phyloP scores from a whole-genome alignment of 352 stramenopile genomes.

The Phytopythium helicoides region DNA sequence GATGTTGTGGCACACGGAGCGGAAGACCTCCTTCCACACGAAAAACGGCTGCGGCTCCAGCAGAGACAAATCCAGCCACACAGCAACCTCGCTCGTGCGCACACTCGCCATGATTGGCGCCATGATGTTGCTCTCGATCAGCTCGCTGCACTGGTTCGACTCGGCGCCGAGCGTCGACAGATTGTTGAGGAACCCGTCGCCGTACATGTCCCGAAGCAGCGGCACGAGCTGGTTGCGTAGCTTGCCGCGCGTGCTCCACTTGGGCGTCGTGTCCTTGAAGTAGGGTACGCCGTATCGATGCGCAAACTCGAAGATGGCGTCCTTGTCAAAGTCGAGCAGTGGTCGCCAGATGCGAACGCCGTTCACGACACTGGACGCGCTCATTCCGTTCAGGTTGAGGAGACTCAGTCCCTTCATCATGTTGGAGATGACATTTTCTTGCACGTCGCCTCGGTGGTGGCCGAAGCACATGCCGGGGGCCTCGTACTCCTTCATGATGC shows the following conservation, averaged over 20 bases:
- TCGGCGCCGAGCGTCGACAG: constrained; percentile 76
- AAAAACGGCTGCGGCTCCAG: constrained; percentile 69
- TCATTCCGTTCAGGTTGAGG: constrained; percentile 95
- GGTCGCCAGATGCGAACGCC: constrained; percentile 89
- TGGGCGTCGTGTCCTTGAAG: constrained; percentile 96
- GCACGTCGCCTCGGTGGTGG: constrained; percentile 96
- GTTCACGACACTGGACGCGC: constrained; percentile 70
- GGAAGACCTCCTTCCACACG: constrained; percentile 87
- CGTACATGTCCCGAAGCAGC: constrained; percentile 95
- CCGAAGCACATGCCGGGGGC: constrained; percentile 94
- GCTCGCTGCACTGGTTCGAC: constrained; percentile 73
- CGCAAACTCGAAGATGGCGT: constrained; percentile 94
- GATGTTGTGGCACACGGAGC: constrained; percentile 69
- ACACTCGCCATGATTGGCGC: constrained; percentile 62
- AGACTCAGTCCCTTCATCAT: constrained; percentile 94
- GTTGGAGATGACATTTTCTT: constrained; percentile 98
- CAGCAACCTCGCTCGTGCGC: constrained; percentile 49
- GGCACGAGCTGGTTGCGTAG: constrained; percentile 94
- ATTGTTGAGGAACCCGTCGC: constrained; percentile 82
- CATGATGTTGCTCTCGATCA: constrained; percentile 58
- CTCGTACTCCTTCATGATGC: constrained; percentile 69
- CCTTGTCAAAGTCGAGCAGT: constrained; percentile 93
- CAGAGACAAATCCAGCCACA: constrained; percentile 68
- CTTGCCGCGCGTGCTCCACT: constrained; percentile 97
- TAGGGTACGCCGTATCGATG: constrained; percentile 95